These are phyloP conservation scores for Wickerhamiella spandovensis DNA, from an alignment of 805 yeast species.

Conservation along the genomic window DNA sequence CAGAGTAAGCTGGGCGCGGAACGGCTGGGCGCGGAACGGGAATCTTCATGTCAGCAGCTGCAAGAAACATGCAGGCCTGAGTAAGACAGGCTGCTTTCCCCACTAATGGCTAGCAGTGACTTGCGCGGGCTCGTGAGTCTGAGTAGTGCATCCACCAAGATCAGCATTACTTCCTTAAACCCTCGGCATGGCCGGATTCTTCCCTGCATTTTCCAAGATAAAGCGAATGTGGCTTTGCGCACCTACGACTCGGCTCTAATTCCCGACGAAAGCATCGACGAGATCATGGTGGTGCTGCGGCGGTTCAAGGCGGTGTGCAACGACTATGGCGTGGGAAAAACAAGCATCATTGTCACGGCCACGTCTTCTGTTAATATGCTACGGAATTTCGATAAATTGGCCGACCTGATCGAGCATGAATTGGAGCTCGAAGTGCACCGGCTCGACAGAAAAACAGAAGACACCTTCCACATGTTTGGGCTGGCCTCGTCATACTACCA, in stretches of 20 bases:
- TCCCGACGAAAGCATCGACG: conserved; percentile 35
- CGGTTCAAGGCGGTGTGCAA: conserved; percentile 58
- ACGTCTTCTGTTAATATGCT: neutral
- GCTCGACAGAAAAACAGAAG: neutral
- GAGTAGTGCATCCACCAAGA: conserved; percentile 64
- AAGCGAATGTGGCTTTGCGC: conserved; percentile 55
- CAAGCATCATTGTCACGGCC: conserved; percentile 56
- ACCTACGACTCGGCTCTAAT: conserved; percentile 25
- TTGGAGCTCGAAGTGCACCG: neutral
- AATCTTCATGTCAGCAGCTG: too few relatives aligned
- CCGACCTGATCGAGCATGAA: neutral
- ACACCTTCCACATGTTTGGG: conserved; percentile 52
- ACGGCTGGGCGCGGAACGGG: too few relatives aligned
- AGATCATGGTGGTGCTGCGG: conserved; percentile 48
- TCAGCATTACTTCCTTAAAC: conserved; percentile 57
- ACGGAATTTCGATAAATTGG: neutral
- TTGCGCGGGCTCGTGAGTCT: conserved; percentile 44
- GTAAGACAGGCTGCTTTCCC: neutral
- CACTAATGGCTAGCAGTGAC: neutral
- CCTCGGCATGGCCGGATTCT: conserved; percentile 59
- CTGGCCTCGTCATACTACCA: conserved; percentile 61
- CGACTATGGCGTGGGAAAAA: conserved; percentile 54
- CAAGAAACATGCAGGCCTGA: too few relatives aligned
- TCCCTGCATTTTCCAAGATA: conserved; percentile 67
- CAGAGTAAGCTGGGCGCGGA: too few relatives aligned